These are phyloP conservation scores for Drechslera avenae DNA, from an alignment of 2,329 filamentous ascomycete genomes.

Conservation along the genomic window DNA sequence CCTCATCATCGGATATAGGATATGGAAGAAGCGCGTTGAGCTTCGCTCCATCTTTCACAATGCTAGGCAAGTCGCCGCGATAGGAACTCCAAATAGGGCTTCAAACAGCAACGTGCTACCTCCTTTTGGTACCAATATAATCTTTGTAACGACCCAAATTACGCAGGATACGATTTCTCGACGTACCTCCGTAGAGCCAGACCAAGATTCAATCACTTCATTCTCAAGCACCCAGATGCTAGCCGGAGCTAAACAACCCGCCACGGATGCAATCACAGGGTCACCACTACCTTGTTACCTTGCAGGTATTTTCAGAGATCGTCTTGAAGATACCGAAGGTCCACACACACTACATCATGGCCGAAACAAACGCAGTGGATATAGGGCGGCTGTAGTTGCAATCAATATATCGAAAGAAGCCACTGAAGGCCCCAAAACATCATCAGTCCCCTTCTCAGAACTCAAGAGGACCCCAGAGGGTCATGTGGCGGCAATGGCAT, in stretches of 20 bases:
- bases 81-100: not conserved
- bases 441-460: not conserved
- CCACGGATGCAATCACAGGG: no score
- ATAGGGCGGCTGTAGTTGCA: slow-evolving; percentile 17
- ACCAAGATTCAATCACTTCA: slow-evolving; percentile 33
- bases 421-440: not conserved
- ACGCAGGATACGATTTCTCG: slow-evolving; percentile 47
- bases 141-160: slow-evolving; percentile 64
- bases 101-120: slow-evolving; percentile 49
- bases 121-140: slow-evolving; percentile 52
- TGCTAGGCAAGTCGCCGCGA: slow-evolving; percentile 10
- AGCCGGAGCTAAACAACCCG: slow-evolving; percentile 3
- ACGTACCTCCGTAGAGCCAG: slow-evolving; percentile 9
- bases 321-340: slow-evolving; percentile 6
- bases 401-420: not conserved
- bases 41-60: slow-evolving; percentile 40
- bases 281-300: no score
- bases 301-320: not conserved
- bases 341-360: not conserved
- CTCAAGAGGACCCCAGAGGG: slow-evolving; percentile 11
- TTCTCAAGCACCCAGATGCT: slow-evolving; percentile 35
- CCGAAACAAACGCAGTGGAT: slow-evolving; percentile 2
- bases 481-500: slow-evolving; percentile 67
- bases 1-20: slow-evolving; percentile 67
- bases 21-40: slow-evolving; percentile 68